Evolutionary conservation across 768 basidiomycete genomes (phyloP), one percentile per base, ranked within the genome.

Genomic region (Lactifluus pinguis): DNA sequence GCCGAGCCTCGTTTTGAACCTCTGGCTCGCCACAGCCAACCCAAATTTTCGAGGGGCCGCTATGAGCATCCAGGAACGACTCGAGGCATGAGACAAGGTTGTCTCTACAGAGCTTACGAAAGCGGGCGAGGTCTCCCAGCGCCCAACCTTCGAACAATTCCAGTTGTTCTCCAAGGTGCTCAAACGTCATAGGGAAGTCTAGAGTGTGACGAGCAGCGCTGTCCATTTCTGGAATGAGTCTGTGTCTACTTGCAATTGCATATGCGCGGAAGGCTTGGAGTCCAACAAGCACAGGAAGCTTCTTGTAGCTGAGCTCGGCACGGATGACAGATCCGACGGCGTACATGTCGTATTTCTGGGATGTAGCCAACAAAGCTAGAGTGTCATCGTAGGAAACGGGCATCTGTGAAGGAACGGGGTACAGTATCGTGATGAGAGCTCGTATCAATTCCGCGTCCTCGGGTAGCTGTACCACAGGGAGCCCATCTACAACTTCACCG

Each of bases 281-380:
- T 47, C 47, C 47, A 55, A 55, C 58, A 15, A 6, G 6, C n/a
- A 17, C 13, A 30, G 50, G 50, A 48, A 44, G 6, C 0, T 9
- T 15, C 15, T 14, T 41, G 49, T 29, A 19, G 44, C 42, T 15
- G 25, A 55, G 19, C 17, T 53, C 38, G 17, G 38, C 49, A 10
- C 54, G 49, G 36, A 58, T 62, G 10, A 9, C n/a, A 17, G 39
- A 41, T 15, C 29, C 32, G 38, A 61, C 41, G 42, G 36, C 21
- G n/a, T 9, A 30, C 62, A 71, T 66, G 8, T 68, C 55, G 55
- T 70, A 71, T 54, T 72, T 72, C 21, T 49, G 38, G 1, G 64
- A 60, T 2, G 67, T 60, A 2, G 59, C 61, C 8, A 68, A 49
- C 19, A 66, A 49, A 15, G 9, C 42, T 30, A 55, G 30, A 4